Conservation (phyloP, 768 basidiomycete genomes). For the Pleurotus djamor region DNA sequence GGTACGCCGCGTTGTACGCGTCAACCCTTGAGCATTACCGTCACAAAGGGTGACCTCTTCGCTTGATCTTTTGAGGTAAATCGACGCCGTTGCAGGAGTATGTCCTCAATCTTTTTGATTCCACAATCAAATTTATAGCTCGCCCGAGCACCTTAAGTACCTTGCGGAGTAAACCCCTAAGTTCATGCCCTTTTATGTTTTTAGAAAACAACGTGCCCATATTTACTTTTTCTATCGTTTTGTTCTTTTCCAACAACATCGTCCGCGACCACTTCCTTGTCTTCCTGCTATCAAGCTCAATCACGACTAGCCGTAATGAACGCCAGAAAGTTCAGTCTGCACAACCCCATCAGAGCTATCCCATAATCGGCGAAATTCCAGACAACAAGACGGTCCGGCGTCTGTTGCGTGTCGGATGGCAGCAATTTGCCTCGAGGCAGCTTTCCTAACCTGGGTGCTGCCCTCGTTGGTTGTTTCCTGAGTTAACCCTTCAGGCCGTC, state of each 20-base stretch:
- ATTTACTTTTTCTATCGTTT: neutral
- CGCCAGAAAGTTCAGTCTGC: conserved; percentile 10
- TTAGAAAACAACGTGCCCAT: neutral
- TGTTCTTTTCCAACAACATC: neutral
- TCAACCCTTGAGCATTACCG: no score
- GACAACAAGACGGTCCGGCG: conserved; percentile 4
- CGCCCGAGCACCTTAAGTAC: no score
- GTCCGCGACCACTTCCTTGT: neutral
- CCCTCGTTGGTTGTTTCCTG: conserved; percentile 49
- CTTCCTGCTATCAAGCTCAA: conserved; percentile 2
- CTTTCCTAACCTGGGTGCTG: conserved; percentile 56
- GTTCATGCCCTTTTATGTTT: no score
- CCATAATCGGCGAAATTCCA: neutral
- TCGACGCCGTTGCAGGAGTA: no score
- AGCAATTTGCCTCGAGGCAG: conserved; percentile 29
- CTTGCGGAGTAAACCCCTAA: no score
- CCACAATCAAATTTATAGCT: no score
- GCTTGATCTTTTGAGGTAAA: no score
- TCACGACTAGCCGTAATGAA: neutral
- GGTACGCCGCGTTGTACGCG: no score
- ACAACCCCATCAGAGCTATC: conserved; percentile 9
- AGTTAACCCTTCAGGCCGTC: conserved; percentile 31
- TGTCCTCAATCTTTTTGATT: no score
- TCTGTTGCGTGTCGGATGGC: conserved; percentile 1
- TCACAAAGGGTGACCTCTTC: no score